Percentiles rank a stretch among this genome's conserved stretches.
These are phyloP conservation scores for Termitomyces sp. DNA, from an alignment of 768 basidiomycete genomes.

Conservation along the genomic window DNA sequence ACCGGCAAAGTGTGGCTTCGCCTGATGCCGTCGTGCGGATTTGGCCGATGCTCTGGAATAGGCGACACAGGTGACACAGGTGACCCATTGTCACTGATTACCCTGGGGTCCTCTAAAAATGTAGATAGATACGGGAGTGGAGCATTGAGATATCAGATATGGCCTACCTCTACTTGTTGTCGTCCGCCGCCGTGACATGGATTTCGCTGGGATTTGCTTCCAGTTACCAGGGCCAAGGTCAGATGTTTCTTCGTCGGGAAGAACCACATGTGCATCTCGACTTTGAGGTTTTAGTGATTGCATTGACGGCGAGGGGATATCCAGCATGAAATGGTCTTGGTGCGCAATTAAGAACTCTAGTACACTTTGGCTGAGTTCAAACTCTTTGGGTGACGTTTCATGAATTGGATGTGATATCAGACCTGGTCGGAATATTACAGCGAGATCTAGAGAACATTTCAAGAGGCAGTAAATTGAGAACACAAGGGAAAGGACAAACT, in stretches of 20 bases:
- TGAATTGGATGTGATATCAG: constrained; percentile 86
- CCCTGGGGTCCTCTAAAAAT: constrained; percentile 16
- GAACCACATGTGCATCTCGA: constrained; percentile 38
- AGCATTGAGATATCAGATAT: background rate
- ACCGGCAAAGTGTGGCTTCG: constrained; percentile 67
- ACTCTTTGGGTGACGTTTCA: constrained; percentile 81
- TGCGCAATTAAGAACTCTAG: constrained; percentile 95
- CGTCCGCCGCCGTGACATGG: constrained; percentile 51
- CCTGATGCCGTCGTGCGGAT: constrained; percentile 25
- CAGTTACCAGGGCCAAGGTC: constrained; percentile 38
- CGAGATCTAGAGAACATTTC: constrained; percentile 59
- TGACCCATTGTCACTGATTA: constrained; percentile 31
- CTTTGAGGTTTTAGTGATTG: constrained; percentile 11
- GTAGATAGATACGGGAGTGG: background rate
- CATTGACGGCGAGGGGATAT: constrained; percentile 68
- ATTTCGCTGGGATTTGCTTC: constrained; percentile 32
- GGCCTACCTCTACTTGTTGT: constrained; percentile 36
- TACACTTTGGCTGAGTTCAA: constrained; percentile 82
- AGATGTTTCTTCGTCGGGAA: constrained; percentile 43
- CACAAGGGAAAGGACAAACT: constrained; percentile 49
- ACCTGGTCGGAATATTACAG: constrained; percentile 95
- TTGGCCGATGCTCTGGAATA: constrained; percentile 24
- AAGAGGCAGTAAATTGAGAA: background rate
- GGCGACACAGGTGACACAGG: constrained; percentile 50
- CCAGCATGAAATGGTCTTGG: constrained; percentile 93